phyloP scores from a whole-genome alignment of 2,329 filamentous ascomycete genomes.

The Chalaropsis ovoidea region DNA sequence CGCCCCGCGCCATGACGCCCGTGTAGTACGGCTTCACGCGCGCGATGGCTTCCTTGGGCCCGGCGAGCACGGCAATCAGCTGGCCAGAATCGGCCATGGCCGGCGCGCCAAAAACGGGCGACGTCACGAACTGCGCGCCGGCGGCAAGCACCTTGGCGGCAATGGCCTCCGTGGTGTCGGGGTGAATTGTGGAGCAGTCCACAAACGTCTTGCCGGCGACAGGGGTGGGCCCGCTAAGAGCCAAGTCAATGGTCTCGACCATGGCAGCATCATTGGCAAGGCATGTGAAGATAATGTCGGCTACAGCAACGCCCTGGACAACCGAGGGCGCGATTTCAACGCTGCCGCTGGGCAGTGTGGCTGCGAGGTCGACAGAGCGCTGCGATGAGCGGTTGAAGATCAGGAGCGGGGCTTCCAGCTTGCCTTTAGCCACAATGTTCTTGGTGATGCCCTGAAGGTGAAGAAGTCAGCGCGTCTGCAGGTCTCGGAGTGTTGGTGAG shows the following conservation, averaged over 20 bases:
- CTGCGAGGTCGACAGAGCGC: slow-evolving; percentile 53
- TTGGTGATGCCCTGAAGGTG: slow-evolving; percentile 62
- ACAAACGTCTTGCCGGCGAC: slow-evolving; percentile 67
- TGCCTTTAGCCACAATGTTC: slow-evolving; percentile 70
- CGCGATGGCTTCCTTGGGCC: slow-evolving; percentile 48
- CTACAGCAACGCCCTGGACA: slow-evolving; percentile 52
- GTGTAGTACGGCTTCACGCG: slow-evolving; percentile 60
- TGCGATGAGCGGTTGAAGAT: slow-evolving; percentile 69
- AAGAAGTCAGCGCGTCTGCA: too few species aligned
- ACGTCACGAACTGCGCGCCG: slow-evolving; percentile 65
- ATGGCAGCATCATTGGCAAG: slow-evolving; percentile 69
- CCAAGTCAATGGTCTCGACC: slow-evolving; percentile 47
- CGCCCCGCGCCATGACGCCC: slow-evolving; percentile 58
- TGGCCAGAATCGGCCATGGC: slow-evolving; percentile 60
- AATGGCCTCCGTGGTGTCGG: slow-evolving; percentile 62
- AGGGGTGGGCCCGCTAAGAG: slow-evolving; percentile 40
- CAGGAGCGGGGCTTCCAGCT: slow-evolving; percentile 59
- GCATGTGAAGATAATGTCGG: slow-evolving; percentile 75
- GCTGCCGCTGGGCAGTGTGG: slow-evolving; percentile 50
- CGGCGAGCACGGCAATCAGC: slow-evolving; percentile 64
- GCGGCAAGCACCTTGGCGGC: slow-evolving; percentile 47
- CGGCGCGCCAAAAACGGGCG: slow-evolving; percentile 60
- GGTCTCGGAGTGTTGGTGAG: too few species aligned
- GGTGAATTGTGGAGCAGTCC: slow-evolving; percentile 81
- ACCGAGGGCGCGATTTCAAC: slow-evolving; percentile 55